phyloP scores from a whole-genome alignment of 2,329 filamentous ascomycete species.

The Bipolaris cookei region DNA sequence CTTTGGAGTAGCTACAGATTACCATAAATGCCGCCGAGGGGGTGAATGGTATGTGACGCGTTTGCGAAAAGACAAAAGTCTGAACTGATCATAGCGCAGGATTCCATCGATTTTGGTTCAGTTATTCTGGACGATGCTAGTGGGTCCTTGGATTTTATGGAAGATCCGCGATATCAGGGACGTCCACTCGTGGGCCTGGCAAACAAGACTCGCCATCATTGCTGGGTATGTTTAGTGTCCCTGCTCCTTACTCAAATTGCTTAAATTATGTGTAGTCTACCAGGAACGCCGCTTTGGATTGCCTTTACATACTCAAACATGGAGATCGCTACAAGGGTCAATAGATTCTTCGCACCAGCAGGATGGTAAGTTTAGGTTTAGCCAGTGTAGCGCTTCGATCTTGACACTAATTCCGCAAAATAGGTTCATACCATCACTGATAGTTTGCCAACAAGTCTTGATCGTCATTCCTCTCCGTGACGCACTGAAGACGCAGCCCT shows the following conservation, averaged over 20 bases:
- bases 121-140: conserved; percentile 46
- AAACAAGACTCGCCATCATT: conserved; percentile 47
- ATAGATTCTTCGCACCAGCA: conserved; percentile 42
- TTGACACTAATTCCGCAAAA: conserved; percentile 1
- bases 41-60: conserved; percentile 66
- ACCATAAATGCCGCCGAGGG: conserved; percentile 56
- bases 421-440: conserved; percentile 47
- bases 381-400: not conserved
- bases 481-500: conserved; percentile 30
- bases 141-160: conserved; percentile 49
- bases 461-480: conserved; percentile 46
- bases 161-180: conserved; percentile 48
- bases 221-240: conserved; percentile 37
- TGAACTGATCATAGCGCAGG: conserved; percentile 30
- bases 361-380: conserved; percentile 40
- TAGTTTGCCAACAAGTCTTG: conserved; percentile 48
- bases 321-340: conserved; percentile 31
- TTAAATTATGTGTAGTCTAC: conserved; percentile 38
- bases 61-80: not conserved
- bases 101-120: conserved; percentile 47
- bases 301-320: conserved; percentile 45
- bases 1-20: conserved; percentile 56
- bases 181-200: conserved; percentile 50
- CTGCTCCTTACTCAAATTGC: conserved; percentile 3
- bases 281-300: conserved; percentile 48